Conservation (phyloP, 257 asterid genomes). For the Apocynum venetum region DNA sequence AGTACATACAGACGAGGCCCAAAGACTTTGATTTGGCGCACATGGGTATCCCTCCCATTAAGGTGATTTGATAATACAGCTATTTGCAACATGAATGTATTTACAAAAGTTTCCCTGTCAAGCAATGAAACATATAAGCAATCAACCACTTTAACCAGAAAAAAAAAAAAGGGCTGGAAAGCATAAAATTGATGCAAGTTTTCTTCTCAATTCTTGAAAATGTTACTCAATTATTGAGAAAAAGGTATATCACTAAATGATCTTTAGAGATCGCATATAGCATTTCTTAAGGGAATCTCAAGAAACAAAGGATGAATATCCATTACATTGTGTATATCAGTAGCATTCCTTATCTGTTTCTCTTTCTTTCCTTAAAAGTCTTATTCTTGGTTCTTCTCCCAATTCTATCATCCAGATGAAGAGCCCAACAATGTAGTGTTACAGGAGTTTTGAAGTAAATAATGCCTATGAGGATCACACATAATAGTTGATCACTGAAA, state of each 20-base stretch:
- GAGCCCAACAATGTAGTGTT: neutral
- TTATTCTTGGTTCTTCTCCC: neutral
- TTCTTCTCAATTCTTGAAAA: neutral
- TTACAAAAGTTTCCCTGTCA: slow-evolving; percentile 89
- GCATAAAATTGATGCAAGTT: neutral
- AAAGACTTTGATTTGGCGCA: slow-evolving; percentile 91
- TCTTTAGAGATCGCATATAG: neutral
- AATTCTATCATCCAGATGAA: neutral
- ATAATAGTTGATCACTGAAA: neutral
- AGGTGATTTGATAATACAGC: slow-evolving; percentile 80
- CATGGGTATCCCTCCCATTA: slow-evolving; percentile 90
- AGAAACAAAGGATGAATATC: neutral
- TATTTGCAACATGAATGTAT: slow-evolving; percentile 95
- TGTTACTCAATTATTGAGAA: neutral
- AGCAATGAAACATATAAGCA: neutral
- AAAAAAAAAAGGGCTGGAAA: neutral
- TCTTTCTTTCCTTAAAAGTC: neutral
- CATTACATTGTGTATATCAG: neutral
- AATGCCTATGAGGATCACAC: neutral
- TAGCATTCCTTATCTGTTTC: neutral
- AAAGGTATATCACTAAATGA: neutral
- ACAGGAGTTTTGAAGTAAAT: neutral
- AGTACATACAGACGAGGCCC: slow-evolving; percentile 85
- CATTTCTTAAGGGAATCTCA: neutral
- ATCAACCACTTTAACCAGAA: slow-evolving; percentile 1